Evolutionary conservation across 495 filamentous ascomycete genomes (phyloP), one percentile per base, ranked within the genome.

Genomic region (Chaetomium tenue): DNA sequence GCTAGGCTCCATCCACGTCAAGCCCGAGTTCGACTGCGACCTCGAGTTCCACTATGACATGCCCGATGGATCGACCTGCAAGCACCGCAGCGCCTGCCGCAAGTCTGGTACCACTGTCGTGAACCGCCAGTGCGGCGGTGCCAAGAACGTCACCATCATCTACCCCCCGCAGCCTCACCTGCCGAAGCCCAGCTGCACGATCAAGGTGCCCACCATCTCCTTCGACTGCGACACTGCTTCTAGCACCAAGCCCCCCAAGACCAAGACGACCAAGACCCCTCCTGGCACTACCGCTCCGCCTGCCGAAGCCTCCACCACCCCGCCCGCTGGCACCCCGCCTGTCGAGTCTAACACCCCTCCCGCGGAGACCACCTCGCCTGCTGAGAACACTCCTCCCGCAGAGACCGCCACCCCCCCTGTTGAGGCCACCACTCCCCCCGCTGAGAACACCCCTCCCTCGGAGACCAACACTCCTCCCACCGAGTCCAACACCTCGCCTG

Each of bases 121-220:
- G 75, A 96, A 96, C 81, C 84, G 81, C 64, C 91, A 96, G 80
- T 97, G 93, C 74, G 93, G 92, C 83, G 92, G 93, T 77, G 93
- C 93, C 63, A 89, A 82, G 71, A 83, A 83, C 25, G 91, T 97
- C 40, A 85, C 84, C 42, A 87, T 96, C 71, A 82, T 90, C 74
- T 86, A 91, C 70, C 89, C 89, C 18, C 70, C 78, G 9, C 76
- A 87, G 73, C 77, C 80, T 65, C 73, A 79, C 51, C 70, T 77
- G 70, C 73, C 74, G 6, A 85, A 82, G 77, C 68, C 73, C 46
- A 77, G 70, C 64, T 93, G 91, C 78, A 82, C 82, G 60, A 82
- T 96, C 70, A 86, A 86, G 65, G 86, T 96, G 68, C 88, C 90
- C 79, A 83, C 77, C 67, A 86, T 97, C 71, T 85, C 82, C 69